A percentile compares a stretch with the other conserved stretches of the same genome.
phyloP scores from a whole-genome alignment of 2,329 filamentous ascomycete genomes.

The Aspergillus unguis region DNA sequence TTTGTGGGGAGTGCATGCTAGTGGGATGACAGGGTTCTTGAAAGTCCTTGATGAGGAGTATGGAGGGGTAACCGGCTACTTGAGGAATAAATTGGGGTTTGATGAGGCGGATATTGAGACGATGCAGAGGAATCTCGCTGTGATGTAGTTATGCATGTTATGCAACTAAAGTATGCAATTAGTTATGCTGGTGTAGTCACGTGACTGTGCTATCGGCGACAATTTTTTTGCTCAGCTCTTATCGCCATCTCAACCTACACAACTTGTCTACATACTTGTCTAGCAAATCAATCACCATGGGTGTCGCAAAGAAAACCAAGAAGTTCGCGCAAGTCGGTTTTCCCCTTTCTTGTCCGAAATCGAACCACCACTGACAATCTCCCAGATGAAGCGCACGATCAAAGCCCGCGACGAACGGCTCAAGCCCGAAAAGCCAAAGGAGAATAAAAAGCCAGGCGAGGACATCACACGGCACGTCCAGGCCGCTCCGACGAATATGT shows the following conservation, averaged over 20 bases:
- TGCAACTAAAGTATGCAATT: background rate
- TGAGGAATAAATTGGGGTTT: constrained; percentile 24
- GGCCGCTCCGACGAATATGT: constrained; percentile 71
- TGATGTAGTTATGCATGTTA: background rate
- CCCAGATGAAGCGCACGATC: constrained; percentile 23
- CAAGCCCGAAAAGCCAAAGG: constrained; percentile 18
- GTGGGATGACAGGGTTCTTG: constrained; percentile 26
- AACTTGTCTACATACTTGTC: background rate
- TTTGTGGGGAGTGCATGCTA: constrained; percentile 23
- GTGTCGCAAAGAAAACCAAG: constrained; percentile 81
- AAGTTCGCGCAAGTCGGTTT: constrained; percentile 81
- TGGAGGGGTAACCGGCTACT: constrained; percentile 22
- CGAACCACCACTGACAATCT: constrained; percentile 36
- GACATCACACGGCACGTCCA: constrained; percentile 17
- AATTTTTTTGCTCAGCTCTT: no score
- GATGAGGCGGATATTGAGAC: constrained; percentile 16
- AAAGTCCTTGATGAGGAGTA: constrained; percentile 20
- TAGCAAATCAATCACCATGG: constrained; percentile 58
- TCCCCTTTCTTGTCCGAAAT: background rate
- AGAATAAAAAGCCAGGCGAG: constrained; percentile 5
- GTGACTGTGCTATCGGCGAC: no score
- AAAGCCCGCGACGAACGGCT: constrained; percentile 21
- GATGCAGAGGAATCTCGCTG: constrained; percentile 22
- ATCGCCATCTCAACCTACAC: background rate
- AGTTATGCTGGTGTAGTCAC: no score